phyloP scores from a whole-genome alignment of 148 eudicot genomes.

The Fagopyrum tataricum region DNA sequence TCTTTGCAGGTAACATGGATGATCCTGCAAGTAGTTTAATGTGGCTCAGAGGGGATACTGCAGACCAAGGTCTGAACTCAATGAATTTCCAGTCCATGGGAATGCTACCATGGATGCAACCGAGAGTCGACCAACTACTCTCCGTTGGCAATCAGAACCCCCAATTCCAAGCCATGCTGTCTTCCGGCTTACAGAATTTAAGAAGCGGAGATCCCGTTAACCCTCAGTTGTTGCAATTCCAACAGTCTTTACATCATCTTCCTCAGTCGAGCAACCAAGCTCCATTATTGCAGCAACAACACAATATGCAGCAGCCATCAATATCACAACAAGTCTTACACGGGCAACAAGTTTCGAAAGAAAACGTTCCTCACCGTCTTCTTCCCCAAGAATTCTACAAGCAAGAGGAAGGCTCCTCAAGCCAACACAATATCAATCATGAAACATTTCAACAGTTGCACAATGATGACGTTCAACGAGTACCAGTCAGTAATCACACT shows the following conservation, averaged over 20 bases:
- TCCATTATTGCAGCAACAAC: conserved; percentile 56
- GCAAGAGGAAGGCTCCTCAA: conserved; percentile 39
- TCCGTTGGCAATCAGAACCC: conserved; percentile 56
- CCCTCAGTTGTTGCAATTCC: conserved; percentile 71
- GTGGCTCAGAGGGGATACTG: conserved; percentile 89
- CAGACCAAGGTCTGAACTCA: conserved; percentile 65
- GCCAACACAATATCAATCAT: conserved; percentile 28
- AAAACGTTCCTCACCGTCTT: conserved; percentile 30
- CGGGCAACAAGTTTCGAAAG: conserved; percentile 64
- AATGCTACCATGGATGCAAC: conserved; percentile 84
- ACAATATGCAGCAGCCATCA: conserved; percentile 52
- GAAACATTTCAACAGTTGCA: conserved; percentile 44
- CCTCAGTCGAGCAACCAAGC: conserved; percentile 52
- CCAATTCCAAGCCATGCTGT: conserved; percentile 78
- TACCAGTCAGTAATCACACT: conserved; percentile 38
- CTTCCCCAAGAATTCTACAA: conserved; percentile 39
- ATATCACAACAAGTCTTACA: conserved; percentile 45
- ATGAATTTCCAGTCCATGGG: conserved; percentile 66
- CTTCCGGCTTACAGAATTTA: conserved; percentile 59
- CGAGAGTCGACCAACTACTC: conserved; percentile 52
- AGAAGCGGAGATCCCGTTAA: conserved; percentile 58
- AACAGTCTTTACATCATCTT: conserved; percentile 75
- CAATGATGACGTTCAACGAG: conserved; percentile 39
- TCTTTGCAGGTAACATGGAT: conserved; percentile 48
- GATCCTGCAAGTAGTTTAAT: conserved; percentile 68